These are phyloP conservation scores for Aspergillus sclerotiicarbonarius DNA, from an alignment of 495 filamentous ascomycete species.

Conservation along the genomic window DNA sequence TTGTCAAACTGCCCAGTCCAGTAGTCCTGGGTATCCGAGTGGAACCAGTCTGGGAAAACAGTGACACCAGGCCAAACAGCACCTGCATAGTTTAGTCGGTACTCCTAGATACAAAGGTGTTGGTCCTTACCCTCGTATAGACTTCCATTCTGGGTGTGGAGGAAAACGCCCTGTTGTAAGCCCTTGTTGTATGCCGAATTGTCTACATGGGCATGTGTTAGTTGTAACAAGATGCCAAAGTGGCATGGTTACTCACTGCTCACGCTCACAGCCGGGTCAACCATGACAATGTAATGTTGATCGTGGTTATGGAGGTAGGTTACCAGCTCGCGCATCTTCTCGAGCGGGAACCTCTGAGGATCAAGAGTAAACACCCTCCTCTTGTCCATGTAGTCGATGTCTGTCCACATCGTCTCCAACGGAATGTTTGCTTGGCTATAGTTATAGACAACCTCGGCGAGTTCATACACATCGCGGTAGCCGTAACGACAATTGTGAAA, in stretches of 20 bases:
- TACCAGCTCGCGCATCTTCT: slow-evolving; percentile 66
- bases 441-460: slow-evolving; percentile 78
- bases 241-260: slow-evolving; percentile 33
- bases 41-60: slow-evolving; percentile 85
- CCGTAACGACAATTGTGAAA: slow-evolving; percentile 85
- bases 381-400: slow-evolving; percentile 76
- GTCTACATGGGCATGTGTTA: slow-evolving; percentile 28
- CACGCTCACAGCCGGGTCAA: slow-evolving; percentile 71
- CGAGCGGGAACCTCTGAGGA: slow-evolving; percentile 65
- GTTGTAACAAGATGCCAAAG: no score
- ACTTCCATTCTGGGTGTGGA: slow-evolving; percentile 62
- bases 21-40: slow-evolving; percentile 60
- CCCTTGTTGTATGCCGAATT: slow-evolving; percentile 67
- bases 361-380: slow-evolving; percentile 74
- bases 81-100: slow-evolving; percentile 26
- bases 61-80: slow-evolving; percentile 86
- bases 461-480: slow-evolving; percentile 71
- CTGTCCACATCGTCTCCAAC: slow-evolving; percentile 87
- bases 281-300: slow-evolving; percentile 84
- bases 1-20: slow-evolving; percentile 70
- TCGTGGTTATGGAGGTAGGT: slow-evolving; percentile 67
- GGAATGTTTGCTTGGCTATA: slow-evolving; percentile 75
- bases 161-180: slow-evolving; percentile 58
- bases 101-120: not conserved
- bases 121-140: slow-evolving; percentile 58